Evolutionary conservation across 768 basidiomycete species (phyloP).

Genomic region (Termitomyces sp.): DNA sequence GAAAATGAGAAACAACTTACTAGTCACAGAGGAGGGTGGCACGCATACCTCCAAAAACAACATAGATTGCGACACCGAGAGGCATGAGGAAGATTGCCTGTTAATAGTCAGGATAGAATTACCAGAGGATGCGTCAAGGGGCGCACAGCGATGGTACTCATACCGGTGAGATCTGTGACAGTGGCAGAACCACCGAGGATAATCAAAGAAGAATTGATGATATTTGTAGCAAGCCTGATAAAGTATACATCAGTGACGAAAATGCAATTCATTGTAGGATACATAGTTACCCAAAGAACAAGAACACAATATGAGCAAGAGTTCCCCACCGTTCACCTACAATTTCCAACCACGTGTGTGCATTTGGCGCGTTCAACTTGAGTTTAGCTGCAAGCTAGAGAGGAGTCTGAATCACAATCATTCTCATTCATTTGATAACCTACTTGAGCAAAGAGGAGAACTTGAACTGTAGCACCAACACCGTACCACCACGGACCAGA

Average conservation of each 20-base stretch:
- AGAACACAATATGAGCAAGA: constrained; percentile 75
- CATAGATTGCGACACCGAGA: constrained; percentile 83
- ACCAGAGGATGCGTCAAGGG: neutral
- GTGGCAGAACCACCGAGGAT: constrained; percentile 83
- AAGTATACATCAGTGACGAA: neutral
- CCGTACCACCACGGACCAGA: constrained; percentile 92
- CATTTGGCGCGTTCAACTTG: constrained; percentile 85
- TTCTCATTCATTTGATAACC: constrained; percentile 49
- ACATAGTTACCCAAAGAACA: constrained; percentile 70
- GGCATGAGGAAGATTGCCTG: constrained; percentile 90
- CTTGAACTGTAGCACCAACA: constrained; percentile 82
- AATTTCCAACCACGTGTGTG: constrained; percentile 88
- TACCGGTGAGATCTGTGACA: constrained; percentile 83
- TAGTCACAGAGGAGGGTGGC: constrained; percentile 85
- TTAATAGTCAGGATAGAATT: neutral
- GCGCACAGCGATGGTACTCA: constrained; percentile 73
- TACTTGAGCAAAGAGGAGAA: constrained; percentile 85
- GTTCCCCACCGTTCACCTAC: constrained; percentile 77
- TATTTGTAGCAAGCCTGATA: constrained; percentile 74
- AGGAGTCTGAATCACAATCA: constrained; percentile 39
- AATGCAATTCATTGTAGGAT: neutral
- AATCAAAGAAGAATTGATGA: constrained; percentile 87
- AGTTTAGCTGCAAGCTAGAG: constrained; percentile 80
- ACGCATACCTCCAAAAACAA: constrained; percentile 83
- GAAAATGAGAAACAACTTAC: constrained; percentile 32